Percentiles rank a stretch among this genome's conserved stretches.
Conservation (phyloP, 1,284 basidiomycete species). For the Cutaneotrichosporon sp. region DNA sequence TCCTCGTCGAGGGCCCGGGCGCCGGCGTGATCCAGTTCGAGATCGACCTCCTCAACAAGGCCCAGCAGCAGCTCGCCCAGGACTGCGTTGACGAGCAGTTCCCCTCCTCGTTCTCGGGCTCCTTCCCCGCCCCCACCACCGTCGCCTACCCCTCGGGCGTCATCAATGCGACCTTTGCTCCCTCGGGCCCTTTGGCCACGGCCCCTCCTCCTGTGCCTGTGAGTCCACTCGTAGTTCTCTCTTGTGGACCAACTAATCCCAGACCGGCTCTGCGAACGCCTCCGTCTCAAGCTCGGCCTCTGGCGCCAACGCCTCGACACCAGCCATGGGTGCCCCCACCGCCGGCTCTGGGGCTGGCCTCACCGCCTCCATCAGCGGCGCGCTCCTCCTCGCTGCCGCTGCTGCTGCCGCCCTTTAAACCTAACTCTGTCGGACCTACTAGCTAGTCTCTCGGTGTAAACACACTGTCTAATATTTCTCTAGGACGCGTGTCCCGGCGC, state of each 20-base stretch:
- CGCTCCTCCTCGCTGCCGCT: neutral
- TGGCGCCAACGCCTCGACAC: neutral
- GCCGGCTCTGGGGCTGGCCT: neutral
- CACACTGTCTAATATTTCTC: neutral
- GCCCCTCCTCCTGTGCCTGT: neutral
- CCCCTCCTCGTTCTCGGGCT: conserved; percentile 15
- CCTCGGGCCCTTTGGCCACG: neutral
- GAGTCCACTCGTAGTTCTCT: neutral
- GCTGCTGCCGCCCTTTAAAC: neutral
- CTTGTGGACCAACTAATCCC: neutral
- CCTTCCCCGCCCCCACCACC: conserved; percentile 11
- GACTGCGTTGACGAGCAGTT: conserved; percentile 12
- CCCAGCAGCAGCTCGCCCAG: conserved; percentile 23
- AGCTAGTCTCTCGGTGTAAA: neutral
- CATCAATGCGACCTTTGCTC: conserved; percentile 10
- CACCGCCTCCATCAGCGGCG: neutral
- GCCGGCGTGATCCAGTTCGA: conserved; percentile 10
- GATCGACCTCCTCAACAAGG: conserved; percentile 22
- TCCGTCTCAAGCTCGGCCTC: neutral
- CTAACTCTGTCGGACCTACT: neutral
- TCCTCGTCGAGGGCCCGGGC: conserved; percentile 9
- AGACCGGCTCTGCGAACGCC: neutral
- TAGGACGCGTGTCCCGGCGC: neutral
- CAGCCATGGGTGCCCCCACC: neutral
- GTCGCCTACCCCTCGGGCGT: conserved; percentile 19